Evolutionary conservation across 75 land plant species (phyloP), one percentile per base, ranked within the genome.

Genomic region (Pseudotsuga menziesii): DNA sequence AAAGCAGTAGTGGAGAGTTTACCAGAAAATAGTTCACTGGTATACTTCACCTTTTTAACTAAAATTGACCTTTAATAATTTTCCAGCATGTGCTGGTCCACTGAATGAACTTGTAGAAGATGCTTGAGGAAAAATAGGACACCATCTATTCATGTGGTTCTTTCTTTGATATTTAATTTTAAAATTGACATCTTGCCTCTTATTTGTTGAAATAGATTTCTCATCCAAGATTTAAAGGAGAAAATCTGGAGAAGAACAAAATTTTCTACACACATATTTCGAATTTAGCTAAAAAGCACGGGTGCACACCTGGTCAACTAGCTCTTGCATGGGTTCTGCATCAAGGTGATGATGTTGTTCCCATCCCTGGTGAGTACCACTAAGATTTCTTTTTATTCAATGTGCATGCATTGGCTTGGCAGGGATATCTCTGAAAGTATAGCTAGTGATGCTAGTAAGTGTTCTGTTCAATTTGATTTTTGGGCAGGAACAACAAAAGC

Each of bases 301-400:
- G 69, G 17, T 83, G 88, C 60, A 80, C 81, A 39, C 80, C 82
- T 56, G 80, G 89, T 48, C 91, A 84, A 72, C 84, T 89, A 19
- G 89, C 89, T 59, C 78, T 89, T 20, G 79, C 89, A 63, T 87
- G 89, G 91, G 76, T 89, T 58, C 72, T 87, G 3, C 83, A 89
- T 57, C 91, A 87, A 83, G 84, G 89, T 12, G 80, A 80, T 52
- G 90, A 82, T 67, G 89, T 89, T 20, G 84, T 84, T 58, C 90
- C 90, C 44, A 90, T 90, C 36, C 92, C 88, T 58, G 89, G 92
- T 89, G 59, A 32, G 75, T 41, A 9, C n/a, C 23, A 69, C 41
- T 69, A n/a, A 32, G 14, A 52, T 19, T 44, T 76, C 26, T 41
- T 25, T 41, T 69, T 41, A n/a, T 15, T 69, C 14, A 69, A 69